phyloP scores from a whole-genome alignment of 176 grass and related monocot genomes.

The Secale cereale region DNA sequence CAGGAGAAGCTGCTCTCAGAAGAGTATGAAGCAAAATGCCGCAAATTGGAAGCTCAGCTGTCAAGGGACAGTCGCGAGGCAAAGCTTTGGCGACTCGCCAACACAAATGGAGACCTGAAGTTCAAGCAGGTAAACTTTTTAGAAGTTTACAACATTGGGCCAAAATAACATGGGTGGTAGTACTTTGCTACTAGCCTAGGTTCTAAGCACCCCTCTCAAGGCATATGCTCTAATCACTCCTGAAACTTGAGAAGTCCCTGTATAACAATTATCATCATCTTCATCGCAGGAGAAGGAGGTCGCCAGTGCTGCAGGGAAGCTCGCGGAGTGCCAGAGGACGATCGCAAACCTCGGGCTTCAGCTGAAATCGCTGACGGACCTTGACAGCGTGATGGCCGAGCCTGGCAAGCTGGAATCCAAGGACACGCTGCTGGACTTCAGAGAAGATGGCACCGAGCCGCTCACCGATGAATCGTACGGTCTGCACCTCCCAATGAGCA shows the following conservation, averaged over 20 bases:
- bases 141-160: not conserved
- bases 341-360: slow-evolving; percentile 86
- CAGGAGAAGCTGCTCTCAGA: slow-evolving; percentile 79
- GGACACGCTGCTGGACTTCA: slow-evolving; percentile 26
- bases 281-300: slow-evolving; percentile 69
- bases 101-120: slow-evolving; percentile 70
- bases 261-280: not conserved
- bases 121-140: slow-evolving; percentile 64
- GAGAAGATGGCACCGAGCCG: slow-evolving; percentile 7
- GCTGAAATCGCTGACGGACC: slow-evolving; percentile 73
- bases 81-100: slow-evolving; percentile 46
- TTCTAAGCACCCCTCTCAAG: not conserved
- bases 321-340: slow-evolving; percentile 92
- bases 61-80: slow-evolving; percentile 58
- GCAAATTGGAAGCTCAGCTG: slow-evolving; percentile 74
- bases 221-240: not conserved
- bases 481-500: slow-evolving; percentile 23
- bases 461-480: not conserved
- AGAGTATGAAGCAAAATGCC: slow-evolving; percentile 72
- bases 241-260: not conserved
- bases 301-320: slow-evolving; percentile 72
- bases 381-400: slow-evolving; percentile 33
- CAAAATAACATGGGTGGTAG: not conserved
- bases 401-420: slow-evolving; percentile 28
- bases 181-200: not conserved